A percentile compares a stretch with the other conserved stretches of the same genome.
Conservation (phyloP, 2,329 filamentous ascomycete genomes). For the Leptographium wingfieldii region DNA sequence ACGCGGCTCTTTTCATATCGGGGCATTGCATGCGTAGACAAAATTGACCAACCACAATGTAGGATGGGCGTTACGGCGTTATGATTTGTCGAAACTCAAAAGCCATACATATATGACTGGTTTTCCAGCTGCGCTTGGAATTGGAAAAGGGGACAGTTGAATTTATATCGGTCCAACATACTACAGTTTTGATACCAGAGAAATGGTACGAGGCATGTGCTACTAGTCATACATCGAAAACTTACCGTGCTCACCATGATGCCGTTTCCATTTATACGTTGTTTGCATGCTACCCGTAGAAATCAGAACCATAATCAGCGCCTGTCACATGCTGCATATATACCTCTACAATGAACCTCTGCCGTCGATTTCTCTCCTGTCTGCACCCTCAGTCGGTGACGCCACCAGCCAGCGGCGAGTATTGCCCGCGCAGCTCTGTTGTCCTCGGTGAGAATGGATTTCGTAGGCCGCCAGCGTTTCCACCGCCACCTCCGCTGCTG, state of each 20-base stretch:
- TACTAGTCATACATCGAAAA: too few relatives aligned
- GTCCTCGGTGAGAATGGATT: slow-evolving; percentile 5
- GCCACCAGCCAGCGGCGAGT: slow-evolving; percentile 6
- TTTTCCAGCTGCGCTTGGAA: too few relatives aligned
- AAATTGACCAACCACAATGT: neutral
- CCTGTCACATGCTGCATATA: neutral
- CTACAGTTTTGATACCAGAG: too few relatives aligned
- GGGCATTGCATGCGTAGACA: neutral
- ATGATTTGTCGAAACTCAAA: neutral
- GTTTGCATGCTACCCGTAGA: too few relatives aligned
- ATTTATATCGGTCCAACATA: too few relatives aligned
- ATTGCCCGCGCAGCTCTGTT: slow-evolving; percentile 7
- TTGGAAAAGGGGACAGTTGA: too few relatives aligned
- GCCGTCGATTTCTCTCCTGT: neutral
- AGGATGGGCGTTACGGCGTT: neutral
- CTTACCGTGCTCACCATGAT: too few relatives aligned
- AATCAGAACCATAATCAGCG: neutral
- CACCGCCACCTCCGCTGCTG: neutral
- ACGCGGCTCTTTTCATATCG: neutral
- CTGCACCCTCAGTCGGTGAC: neutral
- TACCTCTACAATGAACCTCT: neutral
- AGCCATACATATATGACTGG: neutral
- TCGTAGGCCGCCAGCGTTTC: neutral
- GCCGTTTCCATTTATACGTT: too few relatives aligned
- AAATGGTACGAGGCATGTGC: too few relatives aligned